Evolutionary conservation across 176 grass and related monocot genomes (phyloP).

Genomic region (Avena insularis): DNA sequence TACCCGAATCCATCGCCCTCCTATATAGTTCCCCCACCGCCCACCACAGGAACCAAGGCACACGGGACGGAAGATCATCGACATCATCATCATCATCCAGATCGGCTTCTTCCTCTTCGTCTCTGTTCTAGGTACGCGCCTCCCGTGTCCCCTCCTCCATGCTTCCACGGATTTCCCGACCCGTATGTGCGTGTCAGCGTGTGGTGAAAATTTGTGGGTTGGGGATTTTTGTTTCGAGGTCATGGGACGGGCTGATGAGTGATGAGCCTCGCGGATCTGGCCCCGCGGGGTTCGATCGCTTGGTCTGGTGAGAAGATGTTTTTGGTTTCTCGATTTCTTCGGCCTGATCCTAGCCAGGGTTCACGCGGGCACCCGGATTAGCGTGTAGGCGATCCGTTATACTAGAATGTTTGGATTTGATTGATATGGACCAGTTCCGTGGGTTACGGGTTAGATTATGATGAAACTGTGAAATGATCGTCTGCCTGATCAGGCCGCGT

Average conservation of each 20-base stretch:
- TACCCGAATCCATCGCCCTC: background rate
- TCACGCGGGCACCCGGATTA: background rate
- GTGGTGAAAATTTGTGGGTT: background rate
- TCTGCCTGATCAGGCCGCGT: background rate
- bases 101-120: background rate
- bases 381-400: background rate
- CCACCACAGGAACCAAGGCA: background rate
- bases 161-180: background rate
- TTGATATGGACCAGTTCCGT: background rate
- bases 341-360: background rate
- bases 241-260: background rate
- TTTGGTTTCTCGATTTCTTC: no score
- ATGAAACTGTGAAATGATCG: background rate
- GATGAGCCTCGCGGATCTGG: background rate
- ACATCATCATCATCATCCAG: background rate
- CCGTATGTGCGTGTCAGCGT: no score
- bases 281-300: background rate
- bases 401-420: no score
- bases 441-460: background rate
- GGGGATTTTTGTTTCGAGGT: background rate
- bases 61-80: background rate
- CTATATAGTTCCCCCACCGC: background rate
- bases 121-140: background rate
- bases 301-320: background rate
- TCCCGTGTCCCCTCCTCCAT: background rate